These are phyloP conservation scores for Aaosphaeria pasadenensis DNA, from an alignment of 2,329 filamentous ascomycete genomes.

Conservation along the genomic window DNA sequence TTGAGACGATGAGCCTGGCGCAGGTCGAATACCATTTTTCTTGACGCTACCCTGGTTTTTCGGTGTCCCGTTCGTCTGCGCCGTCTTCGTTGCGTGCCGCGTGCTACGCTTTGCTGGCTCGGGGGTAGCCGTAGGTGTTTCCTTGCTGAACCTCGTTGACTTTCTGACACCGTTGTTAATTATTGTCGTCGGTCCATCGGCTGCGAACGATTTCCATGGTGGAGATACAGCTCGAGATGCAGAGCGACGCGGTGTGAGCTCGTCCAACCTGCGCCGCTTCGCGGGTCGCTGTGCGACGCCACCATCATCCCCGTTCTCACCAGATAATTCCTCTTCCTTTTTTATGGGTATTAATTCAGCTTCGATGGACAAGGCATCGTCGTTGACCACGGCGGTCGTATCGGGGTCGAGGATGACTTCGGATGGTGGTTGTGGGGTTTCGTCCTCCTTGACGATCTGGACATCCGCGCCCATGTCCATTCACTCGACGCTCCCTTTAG, in stretches of 20 bases:
- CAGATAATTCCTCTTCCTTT: slow-evolving; percentile 16
- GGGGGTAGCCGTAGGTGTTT: slow-evolving; percentile 41
- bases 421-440: slow-evolving; percentile 22
- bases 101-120: slow-evolving; percentile 40
- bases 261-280: slow-evolving; percentile 62
- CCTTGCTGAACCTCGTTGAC: slow-evolving; percentile 56
- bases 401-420: slow-evolving; percentile 16
- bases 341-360: slow-evolving; percentile 27
- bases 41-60: slow-evolving; percentile 12
- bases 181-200: slow-evolving; percentile 85
- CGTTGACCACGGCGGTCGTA: slow-evolving; percentile 15
- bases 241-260: slow-evolving; percentile 32
- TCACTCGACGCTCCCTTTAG: slow-evolving; percentile 19
- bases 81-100: slow-evolving; percentile 20
- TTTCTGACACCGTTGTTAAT: slow-evolving; percentile 61
- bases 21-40: slow-evolving; percentile 20
- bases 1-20: slow-evolving; percentile 7
- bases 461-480: slow-evolving; percentile 27
- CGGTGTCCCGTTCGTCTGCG: slow-evolving; percentile 26
- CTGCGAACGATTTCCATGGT: slow-evolving; percentile 85
- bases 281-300: slow-evolving; percentile 33
- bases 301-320: slow-evolving; percentile 18
- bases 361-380: slow-evolving; percentile 9
- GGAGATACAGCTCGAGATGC: slow-evolving; percentile 64
- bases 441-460: slow-evolving; percentile 29